Evolutionary conservation across 2,329 filamentous ascomycete genomes (phyloP).

Genomic region (Diplodia seriata): DNA sequence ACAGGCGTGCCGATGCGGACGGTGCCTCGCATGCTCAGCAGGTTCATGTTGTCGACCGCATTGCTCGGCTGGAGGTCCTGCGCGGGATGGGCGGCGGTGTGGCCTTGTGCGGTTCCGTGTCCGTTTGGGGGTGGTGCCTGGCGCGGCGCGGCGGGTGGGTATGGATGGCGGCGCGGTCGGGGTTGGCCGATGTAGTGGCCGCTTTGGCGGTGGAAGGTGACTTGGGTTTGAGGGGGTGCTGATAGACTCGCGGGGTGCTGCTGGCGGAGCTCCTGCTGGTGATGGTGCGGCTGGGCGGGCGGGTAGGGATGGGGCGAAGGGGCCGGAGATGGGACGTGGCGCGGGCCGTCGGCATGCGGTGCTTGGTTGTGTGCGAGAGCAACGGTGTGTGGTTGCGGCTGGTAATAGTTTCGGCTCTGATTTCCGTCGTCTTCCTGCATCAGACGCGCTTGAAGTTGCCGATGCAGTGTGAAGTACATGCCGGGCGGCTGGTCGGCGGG

Average conservation of each 20-base stretch:
- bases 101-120: no score
- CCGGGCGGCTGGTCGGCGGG: not conserved
- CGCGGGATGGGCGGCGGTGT: no score
- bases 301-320: not conserved
- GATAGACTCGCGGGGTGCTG: no score
- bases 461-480: not conserved
- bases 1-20: not conserved
- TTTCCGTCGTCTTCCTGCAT: no score
- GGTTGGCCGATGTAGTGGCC: slow-evolving; percentile 21
- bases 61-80: no score
- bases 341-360: not conserved
- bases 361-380: not conserved
- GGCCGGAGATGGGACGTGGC: not conserved
- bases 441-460: no score
- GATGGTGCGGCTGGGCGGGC: not conserved
- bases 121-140: not conserved
- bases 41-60: not conserved
- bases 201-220: slow-evolving; percentile 17
- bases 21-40: not conserved
- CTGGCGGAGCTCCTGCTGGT: no score
- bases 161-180: not conserved
- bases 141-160: not conserved
- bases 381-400: not conserved
- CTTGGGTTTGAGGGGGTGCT: not conserved
- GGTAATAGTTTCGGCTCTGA: not conserved